Evolutionary conservation across 1,284 basidiomycete species (phyloP), one percentile per base, ranked within the genome.

Genomic region (Moesziomyces aphidis): DNA sequence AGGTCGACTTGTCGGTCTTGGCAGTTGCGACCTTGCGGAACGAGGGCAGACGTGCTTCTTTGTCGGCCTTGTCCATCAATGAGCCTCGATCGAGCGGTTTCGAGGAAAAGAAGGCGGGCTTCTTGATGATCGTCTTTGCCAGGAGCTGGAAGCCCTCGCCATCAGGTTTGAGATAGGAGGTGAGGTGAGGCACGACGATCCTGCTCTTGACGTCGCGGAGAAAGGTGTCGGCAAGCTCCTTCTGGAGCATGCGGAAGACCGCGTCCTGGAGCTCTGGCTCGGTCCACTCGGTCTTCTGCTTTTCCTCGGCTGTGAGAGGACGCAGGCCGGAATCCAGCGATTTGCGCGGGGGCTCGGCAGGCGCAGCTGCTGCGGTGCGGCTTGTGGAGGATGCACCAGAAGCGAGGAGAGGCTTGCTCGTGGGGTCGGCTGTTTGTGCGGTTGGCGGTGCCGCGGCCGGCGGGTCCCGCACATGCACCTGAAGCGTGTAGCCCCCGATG

Each of bases 201-300:
- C 89, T 88, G 46, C 90, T 90, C 77, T 88, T 87, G 34, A 94
- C 86, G 76, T 94, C 93, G 83, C 89, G 90, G 83, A 90, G 87
- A 55, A 94, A 86, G 53, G 89, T 76, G 4, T 80, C 85, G 64
- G 86, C 86, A 47, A 95, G 86, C 79, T 94, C 92, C 43, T 86
- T 86, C 49, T 90, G 68, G 52, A 94, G 89, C 51, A 89, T 85
- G 67, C 88, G 86, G 72, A 88, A 87, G 4, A 91, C 91, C 44
- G 88, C 87, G 9, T 88, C 88, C 17, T 91, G 85, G 36, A 92
- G 85, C 78, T 91, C 91, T 4, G 86, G 85, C 5, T 89, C 88
- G 11, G 86, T 88, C 89, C 89, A 90, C 11, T 85, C 84, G 31
- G 87, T 87, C 79, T 88, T 88, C 21, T 61, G 53, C 51, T 50